Evolutionary conservation across 1,284 basidiomycete species (phyloP), one percentile per base, ranked within the genome.

Genomic region (Melampsora larici-populina): DNA sequence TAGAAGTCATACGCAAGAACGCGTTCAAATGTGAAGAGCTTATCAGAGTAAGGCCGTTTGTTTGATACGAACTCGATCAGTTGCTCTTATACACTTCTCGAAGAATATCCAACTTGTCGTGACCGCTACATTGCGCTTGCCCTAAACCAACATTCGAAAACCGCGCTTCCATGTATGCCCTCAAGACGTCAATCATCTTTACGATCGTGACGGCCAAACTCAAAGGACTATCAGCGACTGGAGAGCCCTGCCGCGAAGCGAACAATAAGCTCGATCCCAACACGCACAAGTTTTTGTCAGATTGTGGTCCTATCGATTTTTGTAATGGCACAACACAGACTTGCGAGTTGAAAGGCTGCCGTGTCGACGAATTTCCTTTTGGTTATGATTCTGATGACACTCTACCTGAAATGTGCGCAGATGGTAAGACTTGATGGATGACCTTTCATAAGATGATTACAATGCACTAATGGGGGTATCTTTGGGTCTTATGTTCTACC

Each of bases 391-490:
- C 51, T 15, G 51, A 55, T 55, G 51, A 55, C 51, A 18, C 51
- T 55, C 51, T 55, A 24, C 51, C 51, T 55, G 51, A 15, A 55
- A 18, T 55, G 51, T 55, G 51, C 51, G 18, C 26, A 79, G 85
- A 1, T 86, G 85, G 80, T 82, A 75, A 68, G 78, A 84, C 74
- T 49, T 63, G 40, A 81, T 84, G 75, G 81, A 84, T 66, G 79
- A 85, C 48, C 81, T 91, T 36, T 92, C 92, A 0, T 84, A 86
- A 8, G 86, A 36, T 36, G 36, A 4, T 3, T 36, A 4, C 36
- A 36, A 36, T 36, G 36, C 9, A 55, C 18, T 55, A 15, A 21
- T 55, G 51, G 6, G 17, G 51, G 51, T 89, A 79, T 94, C 3
- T 15, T 55, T 55, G 51, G 18, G 51, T 15, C 24, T 55, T 6